Evolutionary conservation across 768 basidiomycete species (phyloP), one percentile per base, ranked within the genome.

Genomic region (Suillus subaureus): DNA sequence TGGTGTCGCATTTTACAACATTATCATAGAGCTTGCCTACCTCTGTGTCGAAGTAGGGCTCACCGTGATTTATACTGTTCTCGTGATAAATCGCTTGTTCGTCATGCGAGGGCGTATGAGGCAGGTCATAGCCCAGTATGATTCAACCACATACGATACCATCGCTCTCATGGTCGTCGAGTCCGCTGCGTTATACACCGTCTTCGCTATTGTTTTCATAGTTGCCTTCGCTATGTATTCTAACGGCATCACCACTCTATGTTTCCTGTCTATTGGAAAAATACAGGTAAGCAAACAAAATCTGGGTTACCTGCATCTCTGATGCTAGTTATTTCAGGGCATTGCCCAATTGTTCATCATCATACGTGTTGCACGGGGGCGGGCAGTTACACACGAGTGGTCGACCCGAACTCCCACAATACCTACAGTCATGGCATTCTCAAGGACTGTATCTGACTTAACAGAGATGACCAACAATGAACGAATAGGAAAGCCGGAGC

Each of bases 291-390:
- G 54, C 23, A 60, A 6, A 42, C 26, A 28, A 18, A 18, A n/a
- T 13, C 8, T 12, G 3, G 15, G 13, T 18, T 7, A 11, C 0
- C 7, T 13, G 7, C 5, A 21, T 26, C 40, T 40, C 13, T 47
- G 8, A 42, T 26, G 15, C 21, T 55, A 55, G 28, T 47, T 37
- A 12, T 51, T 40, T 15, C 15, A 81, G 80, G 72, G 70, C 31
- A 77, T 81, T 62, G 74, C 75, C 0, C 74, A 79, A 28, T 33
- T 77, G 18, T 64, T 78, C 56, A 80, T 82, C 67, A 74, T 80
- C 66, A 68, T 77, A 23, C 76, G 80, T 4, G 77, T 82, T 33
- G 75, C 74, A 0, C 70, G 62, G 55, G 80, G 79, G 8, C 61
- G 66, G 11, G 73, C 73, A 15, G 71, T 72, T 61, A 26, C 62